phyloP scores from a whole-genome alignment of 2,329 filamentous ascomycete genomes.

The Diaporthe longicolla region DNA sequence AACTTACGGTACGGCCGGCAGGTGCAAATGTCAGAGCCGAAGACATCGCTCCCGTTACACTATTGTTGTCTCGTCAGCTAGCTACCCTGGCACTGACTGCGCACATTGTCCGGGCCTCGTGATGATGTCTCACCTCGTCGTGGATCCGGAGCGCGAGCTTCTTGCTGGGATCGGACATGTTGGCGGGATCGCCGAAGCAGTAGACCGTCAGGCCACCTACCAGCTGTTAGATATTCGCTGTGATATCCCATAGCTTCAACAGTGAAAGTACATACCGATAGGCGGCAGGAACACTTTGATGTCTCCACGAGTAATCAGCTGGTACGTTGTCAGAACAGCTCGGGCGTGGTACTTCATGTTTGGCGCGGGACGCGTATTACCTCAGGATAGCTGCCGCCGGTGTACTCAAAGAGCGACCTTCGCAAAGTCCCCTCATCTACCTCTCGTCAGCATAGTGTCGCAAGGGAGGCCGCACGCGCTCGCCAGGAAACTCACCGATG shows the following conservation, averaged over 20 bases:
- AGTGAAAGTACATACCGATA: slow-evolving; percentile 70
- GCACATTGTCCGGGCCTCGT: not conserved
- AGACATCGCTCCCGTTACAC: slow-evolving; percentile 98
- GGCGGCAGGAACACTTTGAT: slow-evolving; percentile 97
- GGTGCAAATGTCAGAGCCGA: slow-evolving; percentile 97
- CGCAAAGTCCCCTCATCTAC: slow-evolving; percentile 87
- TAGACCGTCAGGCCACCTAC: slow-evolving; percentile 91
- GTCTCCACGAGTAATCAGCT: slow-evolving; percentile 91
- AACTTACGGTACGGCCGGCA: slow-evolving; percentile 82
- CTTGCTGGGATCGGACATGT: slow-evolving; percentile 89
- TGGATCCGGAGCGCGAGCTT: slow-evolving; percentile 87
- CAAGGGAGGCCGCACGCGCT: slow-evolving; percentile 28
- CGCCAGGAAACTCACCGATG: slow-evolving; percentile 70
- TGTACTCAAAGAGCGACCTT: slow-evolving; percentile 92
- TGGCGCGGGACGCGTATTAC: slow-evolving; percentile 51
- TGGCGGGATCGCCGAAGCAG: slow-evolving; percentile 94
- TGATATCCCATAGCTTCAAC: not conserved
- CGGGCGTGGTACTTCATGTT: slow-evolving; percentile 43
- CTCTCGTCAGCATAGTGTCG: slow-evolving; percentile 47
- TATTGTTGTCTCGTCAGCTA: slow-evolving; percentile 46
- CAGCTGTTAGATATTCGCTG: slow-evolving; percentile 43
- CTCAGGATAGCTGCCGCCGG: slow-evolving; percentile 95
- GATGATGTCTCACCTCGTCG: slow-evolving; percentile 64
- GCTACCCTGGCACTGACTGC: not conserved
- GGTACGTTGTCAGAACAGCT: slow-evolving; percentile 40